Percentiles rank a stretch among this genome's conserved stretches.
These are phyloP conservation scores for Solanum paucissectum DNA, from an alignment of 257 asterid genomes.

Conservation along the genomic window DNA sequence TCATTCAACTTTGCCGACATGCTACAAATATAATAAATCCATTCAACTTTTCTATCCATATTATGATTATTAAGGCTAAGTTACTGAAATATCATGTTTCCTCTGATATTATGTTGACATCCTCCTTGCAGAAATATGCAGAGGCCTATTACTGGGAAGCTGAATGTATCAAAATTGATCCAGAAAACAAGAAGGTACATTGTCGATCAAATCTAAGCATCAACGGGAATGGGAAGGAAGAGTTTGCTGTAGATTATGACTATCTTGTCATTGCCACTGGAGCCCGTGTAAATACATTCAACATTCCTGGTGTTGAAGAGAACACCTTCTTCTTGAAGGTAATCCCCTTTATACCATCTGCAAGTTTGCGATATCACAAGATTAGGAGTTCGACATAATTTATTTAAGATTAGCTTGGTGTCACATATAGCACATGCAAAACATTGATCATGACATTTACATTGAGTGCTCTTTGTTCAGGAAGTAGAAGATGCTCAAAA, in stretches of 20 bases:
- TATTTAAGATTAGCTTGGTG: neutral
- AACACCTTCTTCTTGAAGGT: conserved; percentile 89
- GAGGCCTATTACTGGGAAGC: conserved; percentile 70
- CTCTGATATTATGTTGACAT: neutral
- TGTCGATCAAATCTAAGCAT: conserved; percentile 49
- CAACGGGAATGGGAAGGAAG: conserved; percentile 52
- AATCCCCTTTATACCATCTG: neutral
- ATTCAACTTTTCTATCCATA: neutral
- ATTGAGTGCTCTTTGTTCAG: conserved; percentile 20
- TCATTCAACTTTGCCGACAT: neutral
- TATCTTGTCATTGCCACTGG: conserved; percentile 81
- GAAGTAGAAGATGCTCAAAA: conserved; percentile 96
- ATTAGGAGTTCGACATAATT: neutral
- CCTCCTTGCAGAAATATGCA: conserved; percentile 50
- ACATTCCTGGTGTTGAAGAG: conserved; percentile 94
- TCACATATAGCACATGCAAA: neutral
- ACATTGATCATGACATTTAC: neutral
- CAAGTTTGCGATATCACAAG: neutral
- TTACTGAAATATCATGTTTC: neutral
- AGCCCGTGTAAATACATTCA: conserved; percentile 88
- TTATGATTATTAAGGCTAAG: neutral
- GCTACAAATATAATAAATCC: neutral
- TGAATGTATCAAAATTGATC: conserved; percentile 69
- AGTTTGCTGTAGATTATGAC: conserved; percentile 79
- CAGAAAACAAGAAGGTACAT: conserved; percentile 71